Evolutionary conservation across 2,329 filamentous ascomycete genomes (phyloP), one percentile per base, ranked within the genome.

Genomic region (Claviceps spartinae): DNA sequence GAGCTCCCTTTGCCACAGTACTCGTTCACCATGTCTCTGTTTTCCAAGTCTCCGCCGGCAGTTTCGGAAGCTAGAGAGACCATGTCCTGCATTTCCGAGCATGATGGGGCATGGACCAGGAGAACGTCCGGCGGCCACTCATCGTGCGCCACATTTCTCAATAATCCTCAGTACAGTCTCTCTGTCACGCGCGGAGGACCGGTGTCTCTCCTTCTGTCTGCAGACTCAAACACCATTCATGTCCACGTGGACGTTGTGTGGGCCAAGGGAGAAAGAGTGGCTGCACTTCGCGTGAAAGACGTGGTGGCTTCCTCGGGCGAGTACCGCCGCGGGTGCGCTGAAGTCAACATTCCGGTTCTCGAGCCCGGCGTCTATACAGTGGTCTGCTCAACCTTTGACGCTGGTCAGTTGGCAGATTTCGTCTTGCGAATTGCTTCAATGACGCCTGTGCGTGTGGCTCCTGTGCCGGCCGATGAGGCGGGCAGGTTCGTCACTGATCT

Each of bases 321-420:
- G 58, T 96, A 98, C 67, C 82, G 86, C 48, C 82, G 84, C 30
- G 85, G 86, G 30, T 87, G 85, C 63, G 86, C 86, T 4, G 72
- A 89, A 36, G 82, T 85, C 2, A 79, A 86, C 55, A 69, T 78
- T 58, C 65, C 61, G 61, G 56, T 71, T 20, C 69, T 95, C 18
- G 80, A 82, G 41, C 70, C 79, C 1, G 91, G 91, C 0, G 75
- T 75, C 0, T 98, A 97, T 66, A 96, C 88, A 0, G 76, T 95
- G 52, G 85, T 96, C 6, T 91, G 86, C 63, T 95, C 88, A 2
- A 95, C 91, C 0, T 97, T 94, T 64, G 88, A 95, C 56, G 77
- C 84, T 0, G 85, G 84, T 8, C 87, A 94, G 62, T 72, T 80
- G 1, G 86, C 85, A 3, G 74, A 76, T 48, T 97, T 94, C 62